A percentile compares a stretch with the other conserved stretches of the same genome.
phyloP scores from a whole-genome alignment of 352 stramenopile genomes.

The Blastocystis sp. region DNA sequence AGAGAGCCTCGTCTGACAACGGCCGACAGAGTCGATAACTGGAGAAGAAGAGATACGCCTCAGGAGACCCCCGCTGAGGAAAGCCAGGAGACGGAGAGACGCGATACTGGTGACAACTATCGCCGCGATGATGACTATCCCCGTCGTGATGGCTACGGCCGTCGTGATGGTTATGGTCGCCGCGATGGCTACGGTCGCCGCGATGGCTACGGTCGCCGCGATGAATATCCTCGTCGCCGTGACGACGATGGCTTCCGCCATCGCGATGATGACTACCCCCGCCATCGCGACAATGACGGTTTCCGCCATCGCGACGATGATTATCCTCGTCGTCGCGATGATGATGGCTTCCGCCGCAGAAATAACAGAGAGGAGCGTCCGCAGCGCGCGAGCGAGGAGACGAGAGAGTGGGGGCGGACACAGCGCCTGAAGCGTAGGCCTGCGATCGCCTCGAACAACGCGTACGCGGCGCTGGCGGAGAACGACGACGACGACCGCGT shows the following conservation, averaged over 20 bases:
- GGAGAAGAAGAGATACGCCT: background rate
- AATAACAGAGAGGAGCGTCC: background rate
- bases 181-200: background rate
- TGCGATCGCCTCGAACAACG: background rate
- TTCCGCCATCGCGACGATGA: background rate
- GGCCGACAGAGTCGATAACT: constrained; percentile 37
- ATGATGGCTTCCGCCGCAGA: background rate
- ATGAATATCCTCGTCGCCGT: background rate
- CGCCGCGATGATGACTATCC: background rate
- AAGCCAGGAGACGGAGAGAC: too few species aligned
- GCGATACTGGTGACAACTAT: background rate
- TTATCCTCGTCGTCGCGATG: background rate
- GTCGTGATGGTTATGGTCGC: background rate
- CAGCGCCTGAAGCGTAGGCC: background rate
- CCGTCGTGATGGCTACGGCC: background rate
- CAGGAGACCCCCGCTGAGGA: background rate
- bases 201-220: background rate
- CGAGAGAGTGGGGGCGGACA: background rate
- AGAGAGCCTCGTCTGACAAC: constrained; percentile 21
- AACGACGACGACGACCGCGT: background rate
- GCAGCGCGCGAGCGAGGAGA: background rate
- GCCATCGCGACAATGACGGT: background rate
- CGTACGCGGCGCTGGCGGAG: background rate
- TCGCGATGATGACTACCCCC: background rate
- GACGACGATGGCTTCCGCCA: background rate